phyloP scores from a whole-genome alignment of 2,329 filamentous ascomycete genomes.

The Gnomoniopsis sp. region DNA sequence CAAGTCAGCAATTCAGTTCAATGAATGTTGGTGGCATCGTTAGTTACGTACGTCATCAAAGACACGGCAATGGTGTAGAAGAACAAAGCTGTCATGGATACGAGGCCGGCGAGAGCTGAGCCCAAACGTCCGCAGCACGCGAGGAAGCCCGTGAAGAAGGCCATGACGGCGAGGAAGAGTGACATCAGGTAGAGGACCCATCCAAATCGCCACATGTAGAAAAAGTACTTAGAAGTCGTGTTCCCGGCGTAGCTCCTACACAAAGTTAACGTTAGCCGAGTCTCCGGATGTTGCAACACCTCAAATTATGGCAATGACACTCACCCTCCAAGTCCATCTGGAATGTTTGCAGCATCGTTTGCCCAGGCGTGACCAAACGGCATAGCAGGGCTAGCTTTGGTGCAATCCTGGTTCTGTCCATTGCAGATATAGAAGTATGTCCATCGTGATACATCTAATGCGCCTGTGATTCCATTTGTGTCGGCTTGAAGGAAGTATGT shows the following conservation, averaged over 20 bases:
- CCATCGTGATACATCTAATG: slow-evolving; percentile 72
- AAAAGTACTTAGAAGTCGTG: slow-evolving; percentile 63
- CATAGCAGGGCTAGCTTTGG: slow-evolving; percentile 56
- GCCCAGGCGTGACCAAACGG: slow-evolving; percentile 71
- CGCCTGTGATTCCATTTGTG: slow-evolving; percentile 68
- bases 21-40: background rate
- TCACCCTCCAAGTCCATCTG: slow-evolving; percentile 44
- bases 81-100: slow-evolving; percentile 59
- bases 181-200: slow-evolving; percentile 88
- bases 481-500: slow-evolving; percentile 85
- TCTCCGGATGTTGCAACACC: background rate
- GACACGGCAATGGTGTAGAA: slow-evolving; percentile 65
- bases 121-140: slow-evolving; percentile 70
- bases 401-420: slow-evolving; percentile 61
- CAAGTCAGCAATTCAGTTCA: background rate
- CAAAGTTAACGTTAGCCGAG: background rate
- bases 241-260: slow-evolving; percentile 39
- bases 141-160: slow-evolving; percentile 66
- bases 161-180: slow-evolving; percentile 70
- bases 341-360: slow-evolving; percentile 40
- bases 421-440: slow-evolving; percentile 86
- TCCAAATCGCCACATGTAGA: slow-evolving; percentile 84
- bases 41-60: slow-evolving; percentile 68
- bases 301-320: background rate
- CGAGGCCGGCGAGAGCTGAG: slow-evolving; percentile 61